phyloP scores from a whole-genome alignment of 441 rosid genomes.

The Flueggea neowawraea region DNA sequence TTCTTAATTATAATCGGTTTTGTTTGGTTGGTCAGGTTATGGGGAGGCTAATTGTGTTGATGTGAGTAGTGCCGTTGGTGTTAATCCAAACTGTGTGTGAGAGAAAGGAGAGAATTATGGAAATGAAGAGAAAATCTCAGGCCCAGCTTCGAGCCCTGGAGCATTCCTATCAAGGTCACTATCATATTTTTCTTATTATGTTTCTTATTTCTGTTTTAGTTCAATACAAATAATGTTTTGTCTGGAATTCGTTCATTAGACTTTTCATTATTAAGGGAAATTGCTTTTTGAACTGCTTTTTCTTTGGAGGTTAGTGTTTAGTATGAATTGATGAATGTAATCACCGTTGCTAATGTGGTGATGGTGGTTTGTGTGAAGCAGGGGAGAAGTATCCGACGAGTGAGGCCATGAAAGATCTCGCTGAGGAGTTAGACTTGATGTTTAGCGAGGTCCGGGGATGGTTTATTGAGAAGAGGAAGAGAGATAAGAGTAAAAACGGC shows the following conservation, averaged over 20 bases:
- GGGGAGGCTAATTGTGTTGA: conserved; percentile 11
- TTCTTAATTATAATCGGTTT: too few species aligned
- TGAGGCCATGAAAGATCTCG: conserved; percentile 48
- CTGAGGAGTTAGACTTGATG: conserved; percentile 56
- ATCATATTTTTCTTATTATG: background rate
- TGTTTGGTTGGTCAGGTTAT: conserved; percentile 14
- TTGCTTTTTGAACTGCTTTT: too few species aligned
- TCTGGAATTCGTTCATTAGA: too few species aligned
- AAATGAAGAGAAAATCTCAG: conserved; percentile 71
- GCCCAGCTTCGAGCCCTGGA: conserved; percentile 68
- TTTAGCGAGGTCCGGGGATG: conserved; percentile 69
- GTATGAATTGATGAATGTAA: background rate
- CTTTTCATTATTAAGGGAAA: too few species aligned
- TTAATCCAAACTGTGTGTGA: background rate
- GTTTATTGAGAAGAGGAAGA: conserved; percentile 75
- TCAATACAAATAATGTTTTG: background rate
- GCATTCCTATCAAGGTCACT: conserved; percentile 54
- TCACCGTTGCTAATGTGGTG: conserved; percentile 1
- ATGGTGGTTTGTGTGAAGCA: conserved; percentile 28
- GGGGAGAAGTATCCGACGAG: conserved; percentile 61
- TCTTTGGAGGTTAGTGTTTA: background rate
- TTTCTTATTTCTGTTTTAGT: background rate
- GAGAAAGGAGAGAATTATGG: conserved; percentile 15
- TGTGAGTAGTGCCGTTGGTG: background rate
- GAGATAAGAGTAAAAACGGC: conserved; percentile 31